These are phyloP conservation scores for Mucor piriformis DNA, from an alignment of 371 early-diverging fungal species.

Conservation along the genomic window DNA sequence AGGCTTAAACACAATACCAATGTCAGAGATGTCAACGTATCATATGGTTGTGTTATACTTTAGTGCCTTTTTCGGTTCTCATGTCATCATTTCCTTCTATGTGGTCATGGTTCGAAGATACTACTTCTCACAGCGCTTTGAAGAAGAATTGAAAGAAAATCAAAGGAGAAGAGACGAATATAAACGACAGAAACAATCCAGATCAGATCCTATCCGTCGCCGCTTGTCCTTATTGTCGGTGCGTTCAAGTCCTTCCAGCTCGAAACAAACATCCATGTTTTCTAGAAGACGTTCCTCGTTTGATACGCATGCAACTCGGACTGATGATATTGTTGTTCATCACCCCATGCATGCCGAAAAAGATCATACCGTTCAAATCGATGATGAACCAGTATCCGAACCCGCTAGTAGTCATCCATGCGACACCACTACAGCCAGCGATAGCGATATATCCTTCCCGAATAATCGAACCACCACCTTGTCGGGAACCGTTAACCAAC, in stretches of 20 bases:
- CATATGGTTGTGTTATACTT: constrained; percentile 35
- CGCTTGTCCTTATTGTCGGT: constrained; percentile 32
- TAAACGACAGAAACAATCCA: constrained; percentile 10
- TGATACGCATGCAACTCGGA: constrained; percentile 4
- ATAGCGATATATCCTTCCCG: no score
- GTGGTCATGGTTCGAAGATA: constrained; percentile 44
- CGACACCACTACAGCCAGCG: background rate
- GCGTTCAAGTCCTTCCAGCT: constrained; percentile 21
- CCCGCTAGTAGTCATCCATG: constrained; percentile 6
- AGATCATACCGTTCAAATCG: background rate
- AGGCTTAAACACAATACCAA: constrained; percentile 39
- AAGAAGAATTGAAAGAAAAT: constrained; percentile 35
- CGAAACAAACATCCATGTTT: constrained; percentile 5
- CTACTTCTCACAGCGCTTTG: constrained; percentile 41
- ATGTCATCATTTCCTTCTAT: constrained; percentile 30
- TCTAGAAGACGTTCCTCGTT: background rate
- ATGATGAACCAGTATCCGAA: background rate
- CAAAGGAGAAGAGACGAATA: constrained; percentile 32
- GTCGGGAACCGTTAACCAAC: background rate
- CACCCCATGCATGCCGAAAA: constrained; percentile 1
- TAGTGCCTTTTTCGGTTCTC: constrained; percentile 33
- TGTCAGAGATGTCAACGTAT: constrained; percentile 39
- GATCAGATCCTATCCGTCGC: constrained; percentile 25
- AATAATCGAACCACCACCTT: background rate
- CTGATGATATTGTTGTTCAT: constrained; percentile 13